Evolutionary conservation across 768 basidiomycete species (phyloP).

Genomic region (Termitomyces sp.): DNA sequence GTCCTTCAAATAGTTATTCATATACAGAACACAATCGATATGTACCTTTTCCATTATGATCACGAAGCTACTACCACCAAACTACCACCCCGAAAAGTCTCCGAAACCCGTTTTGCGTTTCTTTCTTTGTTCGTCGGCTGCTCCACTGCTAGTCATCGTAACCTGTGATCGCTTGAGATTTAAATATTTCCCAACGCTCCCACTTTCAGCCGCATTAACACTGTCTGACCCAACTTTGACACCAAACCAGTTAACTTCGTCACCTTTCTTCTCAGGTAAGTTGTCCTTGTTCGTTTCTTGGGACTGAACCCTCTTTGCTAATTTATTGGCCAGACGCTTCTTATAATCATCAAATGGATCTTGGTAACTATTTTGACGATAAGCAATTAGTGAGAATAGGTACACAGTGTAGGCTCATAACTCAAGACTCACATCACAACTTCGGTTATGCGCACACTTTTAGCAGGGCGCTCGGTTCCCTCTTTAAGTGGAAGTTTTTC

Average conservation of each 20-base stretch:
- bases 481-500: conserved; percentile 81
- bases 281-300: conserved; percentile 30
- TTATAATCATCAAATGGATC: conserved; percentile 97
- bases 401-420: background rate
- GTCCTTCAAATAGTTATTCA: background rate
- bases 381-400: background rate
- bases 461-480: conserved; percentile 84
- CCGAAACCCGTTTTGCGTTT: conserved; percentile 87
- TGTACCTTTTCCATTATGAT: background rate
- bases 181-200: conserved; percentile 81
- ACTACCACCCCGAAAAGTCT: conserved; percentile 80
- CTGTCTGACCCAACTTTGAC: conserved; percentile 66
- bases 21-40: background rate
- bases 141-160: conserved; percentile 15
- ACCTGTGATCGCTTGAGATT: conserved; percentile 48
- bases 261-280: conserved; percentile 51
- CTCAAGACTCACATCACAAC: conserved; percentile 69
- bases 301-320: conserved; percentile 54
- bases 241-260: conserved; percentile 86
- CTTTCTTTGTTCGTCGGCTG: conserved; percentile 61
- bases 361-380: conserved; percentile 59
- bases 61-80: conserved; percentile 10
- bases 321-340: conserved; percentile 73
- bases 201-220: conserved; percentile 29
- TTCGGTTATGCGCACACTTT: conserved; percentile 82